Base-by-base conservation (phyloP, 208 protist genomes). In the Leishmania braziliensis region DNA sequence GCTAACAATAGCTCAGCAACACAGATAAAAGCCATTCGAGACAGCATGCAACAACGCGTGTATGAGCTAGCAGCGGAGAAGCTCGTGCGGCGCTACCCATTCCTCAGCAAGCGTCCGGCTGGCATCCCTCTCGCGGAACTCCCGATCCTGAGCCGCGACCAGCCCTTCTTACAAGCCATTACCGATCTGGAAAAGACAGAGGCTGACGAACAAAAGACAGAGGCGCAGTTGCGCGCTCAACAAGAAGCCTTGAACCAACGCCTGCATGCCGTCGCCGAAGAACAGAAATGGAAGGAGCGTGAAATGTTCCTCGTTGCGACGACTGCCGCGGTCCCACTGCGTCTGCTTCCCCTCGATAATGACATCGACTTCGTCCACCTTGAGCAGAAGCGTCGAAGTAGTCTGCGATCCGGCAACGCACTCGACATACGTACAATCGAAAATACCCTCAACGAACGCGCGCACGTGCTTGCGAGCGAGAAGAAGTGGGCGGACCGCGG, bases 11-110 rank as follows among this genome's bases (percentile, higher is more conserved):
- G 69, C 5, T 23, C 63, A 10, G 29, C 54, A 0, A 53, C 9
- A 0, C 56, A 74, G 9, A 75, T 92, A 43, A 50, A 71, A 0
- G 81, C 36, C 0, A 6, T 91, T 0, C 56, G 84, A 46, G 60
- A 81, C 8, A 78, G 82, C 63, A 83, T 93, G 82, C 85, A 94
- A 36, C 74, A 87, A 3, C 88, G 85, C 50, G 88, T 87, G 4
- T 83, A 96, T 80, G 79, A 89, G 5, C 80, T 96, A 5, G 90
- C 90, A 5, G 84, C 76, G 0, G 82, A 86, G 10, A 77, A 84
- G 63, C 84, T 92, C 23, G 20, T 62, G 9, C 51, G 70, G 9
- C 75, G 85, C n/a, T 77, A 90, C 71, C 85, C 84, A 0, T 86
- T 76, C 60, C 29, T 93, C 46, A 77, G 91, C 56, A 62, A 65